phyloP scores from a whole-genome alignment of 192 early-diverging fungal species.

The Diversispora eburnea region DNA sequence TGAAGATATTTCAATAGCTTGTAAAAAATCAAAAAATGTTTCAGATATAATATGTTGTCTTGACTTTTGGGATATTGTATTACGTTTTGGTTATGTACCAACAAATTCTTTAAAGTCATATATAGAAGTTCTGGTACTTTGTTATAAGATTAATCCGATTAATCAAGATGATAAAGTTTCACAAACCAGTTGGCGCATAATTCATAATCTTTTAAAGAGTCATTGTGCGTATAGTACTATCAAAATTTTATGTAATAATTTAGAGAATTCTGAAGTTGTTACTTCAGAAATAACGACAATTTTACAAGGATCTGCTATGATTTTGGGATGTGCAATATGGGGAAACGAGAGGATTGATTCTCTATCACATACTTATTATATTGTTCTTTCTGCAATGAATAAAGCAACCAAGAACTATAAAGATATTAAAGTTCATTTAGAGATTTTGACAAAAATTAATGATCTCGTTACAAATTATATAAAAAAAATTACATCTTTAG shows the following conservation, averaged over 20 bases:
- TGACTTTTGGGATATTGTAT: slow-evolving; percentile 52
- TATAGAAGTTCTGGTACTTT: slow-evolving; percentile 45
- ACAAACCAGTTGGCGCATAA: slow-evolving; percentile 52
- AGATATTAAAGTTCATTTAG: neutral
- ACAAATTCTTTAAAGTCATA: slow-evolving; percentile 42
- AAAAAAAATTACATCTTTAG: slow-evolving; percentile 36
- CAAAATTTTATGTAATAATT: slow-evolving; percentile 50
- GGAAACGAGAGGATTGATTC: slow-evolving; percentile 40
- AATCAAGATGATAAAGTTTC: slow-evolving; percentile 31
- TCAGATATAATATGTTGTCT: slow-evolving; percentile 43
- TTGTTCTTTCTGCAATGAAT: slow-evolving; percentile 38
- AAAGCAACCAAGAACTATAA: slow-evolving; percentile 26
- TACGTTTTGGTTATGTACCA: slow-evolving; percentile 54
- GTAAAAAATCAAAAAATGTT: slow-evolving; percentile 37
- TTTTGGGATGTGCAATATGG: slow-evolving; percentile 59
- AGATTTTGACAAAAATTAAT: slow-evolving; percentile 15
- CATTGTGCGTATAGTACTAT: slow-evolving; percentile 60
- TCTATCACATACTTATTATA: slow-evolving; percentile 37
- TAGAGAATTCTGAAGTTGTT: slow-evolving; percentile 33
- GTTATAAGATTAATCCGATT: slow-evolving; percentile 37
- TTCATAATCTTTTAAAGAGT: slow-evolving; percentile 59
- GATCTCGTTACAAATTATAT: slow-evolving; percentile 17
- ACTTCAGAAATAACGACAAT: slow-evolving; percentile 28
- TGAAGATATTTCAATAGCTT: slow-evolving; percentile 43
- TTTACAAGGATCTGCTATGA: slow-evolving; percentile 53